A percentile compares a stretch with the other conserved stretches of the same genome.
Conservation (phyloP, 2,329 filamentous ascomycete species). For the Claviceps lovelessii region DNA sequence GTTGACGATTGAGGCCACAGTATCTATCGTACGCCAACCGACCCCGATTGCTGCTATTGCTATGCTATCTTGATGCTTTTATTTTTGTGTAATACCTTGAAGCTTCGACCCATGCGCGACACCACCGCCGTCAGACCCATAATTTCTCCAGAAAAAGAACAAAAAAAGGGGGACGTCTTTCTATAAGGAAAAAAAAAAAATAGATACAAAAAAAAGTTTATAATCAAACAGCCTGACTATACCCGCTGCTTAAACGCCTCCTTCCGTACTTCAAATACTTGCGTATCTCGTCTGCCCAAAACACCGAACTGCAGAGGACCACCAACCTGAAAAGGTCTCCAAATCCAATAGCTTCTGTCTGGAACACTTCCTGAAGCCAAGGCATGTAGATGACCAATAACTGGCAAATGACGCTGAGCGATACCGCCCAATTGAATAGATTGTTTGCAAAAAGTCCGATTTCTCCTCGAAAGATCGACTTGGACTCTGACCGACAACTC, state of each 20-base stretch:
- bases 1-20: background rate
- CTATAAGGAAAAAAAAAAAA: too few relatives aligned
- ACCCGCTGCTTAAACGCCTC: slow-evolving; percentile 42
- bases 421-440: slow-evolving; percentile 93
- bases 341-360: slow-evolving; percentile 72
- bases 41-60: background rate
- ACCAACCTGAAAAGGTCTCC: slow-evolving; percentile 61
- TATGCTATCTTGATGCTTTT: background rate
- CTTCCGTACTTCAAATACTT: slow-evolving; percentile 59
- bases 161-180: background rate
- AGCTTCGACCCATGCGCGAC: background rate
- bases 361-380: slow-evolving; percentile 84
- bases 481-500: slow-evolving; percentile 78
- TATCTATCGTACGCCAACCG: background rate
- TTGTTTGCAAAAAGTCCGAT: slow-evolving; percentile 71
- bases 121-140: background rate
- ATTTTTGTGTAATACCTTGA: background rate
- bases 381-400: slow-evolving; percentile 88
- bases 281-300: slow-evolving; percentile 84
- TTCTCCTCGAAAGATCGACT: slow-evolving; percentile 78
- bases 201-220: background rate
- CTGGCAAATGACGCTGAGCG: slow-evolving; percentile 72
- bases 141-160: background rate
- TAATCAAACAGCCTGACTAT: slow-evolving; percentile 48
- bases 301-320: slow-evolving; percentile 71